Base-by-base conservation (phyloP, 768 basidiomycete species). In the Mycena galericulata region DNA sequence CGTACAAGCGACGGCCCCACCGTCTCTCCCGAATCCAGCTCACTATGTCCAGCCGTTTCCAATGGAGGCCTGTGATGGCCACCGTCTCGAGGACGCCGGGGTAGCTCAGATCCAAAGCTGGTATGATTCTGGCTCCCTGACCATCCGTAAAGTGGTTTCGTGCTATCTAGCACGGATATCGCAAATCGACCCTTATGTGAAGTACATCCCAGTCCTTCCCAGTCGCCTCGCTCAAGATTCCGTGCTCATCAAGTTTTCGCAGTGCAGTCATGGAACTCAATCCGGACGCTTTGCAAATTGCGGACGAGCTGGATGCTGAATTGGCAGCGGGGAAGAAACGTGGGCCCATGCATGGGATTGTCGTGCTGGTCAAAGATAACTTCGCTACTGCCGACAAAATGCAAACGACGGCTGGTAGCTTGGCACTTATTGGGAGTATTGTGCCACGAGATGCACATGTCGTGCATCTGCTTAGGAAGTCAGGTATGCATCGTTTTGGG, bases 381-480 rank as follows among this genome's bases (percentile, higher is more conserved):
- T 68, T 73, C 29, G 72, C 72, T 1, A 71, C 72, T 1, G 57
- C 51, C 47, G 72, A 70, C 40, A 68, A 71, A 22, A 71, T 73
- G 72, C 67, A 73, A 51, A 68, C 75, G 41, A 72, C 72, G 53
- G 67, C 70, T 18, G 68, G 74, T 41, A 58, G 59, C 40, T 47
- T 65, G 38, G 68, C 72, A 3, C 62, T 72, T 26, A 47, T 72
- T 29, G 69, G 74, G 40, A 57, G 65, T 49, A 61, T 72, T 41
- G 74, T 72, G n/a, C 70, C 73, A 20, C 63, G 69, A 11, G 72
- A 73, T 24, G 70, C 72, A 1, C 69, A 70, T 55, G 62, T 75
- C 8, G 71, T 74, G 22, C 56, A 67, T 54, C 27, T 63, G 26
- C 56, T 70, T 10, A 27, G 71, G 18, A 54, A 70, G 50, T 45